phyloP scores from a whole-genome alignment of 2,329 filamentous ascomycete species.

The Alternaria incomplexa region DNA sequence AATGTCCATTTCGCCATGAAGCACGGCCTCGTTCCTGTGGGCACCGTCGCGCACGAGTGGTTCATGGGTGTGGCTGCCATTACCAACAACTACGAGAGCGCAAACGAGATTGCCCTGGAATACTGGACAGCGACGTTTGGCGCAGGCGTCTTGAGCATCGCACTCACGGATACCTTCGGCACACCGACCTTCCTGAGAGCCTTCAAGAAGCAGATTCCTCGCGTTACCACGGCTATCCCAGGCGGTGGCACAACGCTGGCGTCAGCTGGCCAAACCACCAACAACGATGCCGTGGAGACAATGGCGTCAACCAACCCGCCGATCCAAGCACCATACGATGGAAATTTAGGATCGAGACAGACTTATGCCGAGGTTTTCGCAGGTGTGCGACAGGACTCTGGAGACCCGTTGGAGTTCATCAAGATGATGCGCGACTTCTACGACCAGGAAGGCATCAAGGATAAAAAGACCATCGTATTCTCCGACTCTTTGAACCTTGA shows the following conservation, averaged over 20 bases:
- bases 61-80: conserved; percentile 98
- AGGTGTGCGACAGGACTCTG: conserved; percentile 89
- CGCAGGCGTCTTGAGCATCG: conserved; percentile 80
- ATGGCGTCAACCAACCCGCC: conserved; percentile 51
- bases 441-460: conserved; percentile 73
- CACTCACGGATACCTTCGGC: conserved; percentile 95
- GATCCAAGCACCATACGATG: conserved; percentile 52
- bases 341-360: conserved; percentile 51
- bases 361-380: conserved; percentile 83
- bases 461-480: conserved; percentile 89
- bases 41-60: conserved; percentile 96
- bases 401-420: conserved; percentile 81
- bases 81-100: conserved; percentile 80
- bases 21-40: conserved; percentile 81
- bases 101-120: conserved; percentile 81
- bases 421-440: conserved; percentile 83
- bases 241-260: conserved; percentile 49
- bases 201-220: conserved; percentile 72
- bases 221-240: conserved; percentile 49
- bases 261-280: conserved; percentile 52
- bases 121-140: conserved; percentile 95
- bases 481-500: conserved; percentile 95
- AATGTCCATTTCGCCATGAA: conserved; percentile 98
- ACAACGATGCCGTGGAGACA: conserved; percentile 41
- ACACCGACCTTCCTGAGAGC: conserved; percentile 86